These are phyloP conservation scores for Fusarium napiforme DNA, from an alignment of 2,329 filamentous ascomycete genomes.

Conservation along the genomic window DNA sequence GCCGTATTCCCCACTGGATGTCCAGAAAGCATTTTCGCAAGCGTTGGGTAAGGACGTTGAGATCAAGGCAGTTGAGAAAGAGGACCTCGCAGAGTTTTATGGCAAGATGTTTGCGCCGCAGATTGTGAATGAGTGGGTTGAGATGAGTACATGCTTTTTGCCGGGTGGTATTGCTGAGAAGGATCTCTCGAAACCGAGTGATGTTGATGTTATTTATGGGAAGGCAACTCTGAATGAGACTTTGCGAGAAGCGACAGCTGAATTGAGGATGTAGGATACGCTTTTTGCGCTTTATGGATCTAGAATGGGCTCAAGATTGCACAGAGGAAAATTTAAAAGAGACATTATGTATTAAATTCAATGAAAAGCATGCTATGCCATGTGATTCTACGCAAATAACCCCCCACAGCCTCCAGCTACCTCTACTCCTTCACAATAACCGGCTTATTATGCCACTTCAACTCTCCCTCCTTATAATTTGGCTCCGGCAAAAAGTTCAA, in stretches of 20 bases:
- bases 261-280: not conserved
- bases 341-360: not conserved
- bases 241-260: constrained; percentile 7
- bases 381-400: not conserved
- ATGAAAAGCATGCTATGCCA: not conserved
- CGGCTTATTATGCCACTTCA: constrained; percentile 27
- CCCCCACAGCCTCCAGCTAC: fast-evolving
- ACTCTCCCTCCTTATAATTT: constrained; percentile 11
- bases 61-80: constrained; percentile 43
- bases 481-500: constrained; percentile 28
- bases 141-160: constrained; percentile 47
- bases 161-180: constrained; percentile 42
- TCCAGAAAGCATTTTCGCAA: constrained; percentile 45
- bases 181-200: constrained; percentile 12
- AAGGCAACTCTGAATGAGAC: constrained; percentile 34
- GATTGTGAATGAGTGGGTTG: constrained; percentile 44
- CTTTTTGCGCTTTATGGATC: no score
- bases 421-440: not conserved
- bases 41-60: constrained; percentile 42
- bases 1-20: constrained; percentile 45
- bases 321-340: fast-evolving
- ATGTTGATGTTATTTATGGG: constrained; percentile 37
- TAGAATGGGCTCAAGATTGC: no score
- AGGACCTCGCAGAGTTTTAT: constrained; percentile 38
- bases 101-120: constrained; percentile 36